phyloP scores from a whole-genome alignment of 352 stramenopile genomes.

The Phytophthora hibernalis region DNA sequence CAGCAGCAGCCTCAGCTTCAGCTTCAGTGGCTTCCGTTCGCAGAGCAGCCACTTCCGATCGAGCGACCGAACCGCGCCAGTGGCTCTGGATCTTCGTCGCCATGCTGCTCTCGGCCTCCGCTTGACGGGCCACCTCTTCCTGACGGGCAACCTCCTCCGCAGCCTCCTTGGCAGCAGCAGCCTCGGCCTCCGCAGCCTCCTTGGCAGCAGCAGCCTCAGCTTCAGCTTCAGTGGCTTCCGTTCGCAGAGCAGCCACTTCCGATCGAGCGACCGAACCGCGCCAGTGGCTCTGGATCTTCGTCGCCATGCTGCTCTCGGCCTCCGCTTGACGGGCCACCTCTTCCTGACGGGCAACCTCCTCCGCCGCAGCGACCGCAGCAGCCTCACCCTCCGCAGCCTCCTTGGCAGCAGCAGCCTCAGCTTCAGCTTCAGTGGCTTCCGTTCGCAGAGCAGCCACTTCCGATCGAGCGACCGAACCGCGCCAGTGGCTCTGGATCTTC shows the following conservation, averaged over 20 bases:
- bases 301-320: not conserved
- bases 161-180: not conserved
- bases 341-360: not conserved
- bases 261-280: not conserved
- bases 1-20: not conserved
- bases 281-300: not conserved
- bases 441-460: not conserved
- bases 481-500: not conserved
- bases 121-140: not conserved
- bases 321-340: not conserved
- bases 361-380: not conserved
- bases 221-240: not conserved
- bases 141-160: not conserved
- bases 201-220: not conserved
- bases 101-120: not conserved
- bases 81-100: not conserved
- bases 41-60: not conserved
- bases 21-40: not conserved
- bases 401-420: not conserved
- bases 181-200: not conserved
- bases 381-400: not conserved
- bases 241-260: not conserved
- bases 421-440: not conserved
- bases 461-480: not conserved
- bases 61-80: not conserved